Percentiles rank a stretch among this genome's conserved stretches.
Evolutionary conservation across 805 yeast species (phyloP).

Genomic region (Zygoascus flipseniorum): DNA sequence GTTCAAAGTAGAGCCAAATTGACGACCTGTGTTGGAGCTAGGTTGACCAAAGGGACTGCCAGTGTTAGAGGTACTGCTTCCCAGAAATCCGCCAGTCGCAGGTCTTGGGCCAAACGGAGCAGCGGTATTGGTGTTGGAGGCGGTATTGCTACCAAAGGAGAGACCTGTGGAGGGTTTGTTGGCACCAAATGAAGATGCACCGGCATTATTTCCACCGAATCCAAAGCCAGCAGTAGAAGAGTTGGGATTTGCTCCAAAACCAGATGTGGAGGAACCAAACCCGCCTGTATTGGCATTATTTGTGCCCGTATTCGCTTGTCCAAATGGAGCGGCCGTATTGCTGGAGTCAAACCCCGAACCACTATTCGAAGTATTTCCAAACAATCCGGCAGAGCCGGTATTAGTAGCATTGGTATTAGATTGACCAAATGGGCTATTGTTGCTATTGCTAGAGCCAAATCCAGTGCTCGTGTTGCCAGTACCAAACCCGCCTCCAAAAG

Average conservation of each 20-base stretch:
- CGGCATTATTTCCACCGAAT: constrained; percentile 10
- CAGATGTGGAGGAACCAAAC: not conserved
- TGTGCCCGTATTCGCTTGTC: not conserved
- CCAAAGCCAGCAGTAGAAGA: constrained; percentile 5
- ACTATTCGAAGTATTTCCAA: constrained; percentile 19
- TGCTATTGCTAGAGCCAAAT: constrained; percentile 1
- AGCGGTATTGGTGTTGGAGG: constrained; percentile 1
- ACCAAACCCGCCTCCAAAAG: not conserved
- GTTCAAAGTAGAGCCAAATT: not conserved
- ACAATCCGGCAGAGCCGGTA: constrained; percentile 4
- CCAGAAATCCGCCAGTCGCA: constrained; percentile 22
- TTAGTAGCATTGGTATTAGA: constrained; percentile 5
- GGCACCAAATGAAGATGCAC: constrained; percentile 5
- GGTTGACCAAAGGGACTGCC: not conserved
- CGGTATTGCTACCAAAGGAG: not conserved
- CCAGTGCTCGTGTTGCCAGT: constrained; percentile 3
- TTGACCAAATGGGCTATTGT: not conserved
- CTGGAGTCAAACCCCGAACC: constrained; percentile 1
- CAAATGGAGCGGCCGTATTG: not conserved
- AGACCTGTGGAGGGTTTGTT: not conserved
- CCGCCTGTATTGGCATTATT: constrained; percentile 4
- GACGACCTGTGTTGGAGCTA: not conserved
- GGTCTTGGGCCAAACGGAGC: constrained; percentile 8
- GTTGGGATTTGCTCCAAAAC: not conserved
- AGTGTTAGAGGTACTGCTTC: constrained; percentile 11